These are phyloP conservation scores for Linum trigynum DNA, from an alignment of 345 rosid genomes.

Conservation along the genomic window DNA sequence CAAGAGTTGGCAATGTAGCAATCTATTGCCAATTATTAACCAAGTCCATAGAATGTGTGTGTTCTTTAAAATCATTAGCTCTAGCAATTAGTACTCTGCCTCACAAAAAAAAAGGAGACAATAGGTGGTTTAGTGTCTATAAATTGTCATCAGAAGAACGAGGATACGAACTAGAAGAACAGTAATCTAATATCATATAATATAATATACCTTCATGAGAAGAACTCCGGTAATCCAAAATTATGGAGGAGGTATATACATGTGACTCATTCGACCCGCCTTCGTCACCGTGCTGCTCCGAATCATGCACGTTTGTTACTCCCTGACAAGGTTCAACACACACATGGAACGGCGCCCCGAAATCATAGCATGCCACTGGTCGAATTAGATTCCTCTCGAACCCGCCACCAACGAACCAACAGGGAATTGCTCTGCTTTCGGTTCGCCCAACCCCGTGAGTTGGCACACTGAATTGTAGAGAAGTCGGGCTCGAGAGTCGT, in stretches of 20 bases:
- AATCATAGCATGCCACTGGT: constrained; percentile 11
- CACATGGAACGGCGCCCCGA: constrained; percentile 13
- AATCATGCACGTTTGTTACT: constrained; percentile 19
- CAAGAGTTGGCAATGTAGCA: too few relatives aligned
- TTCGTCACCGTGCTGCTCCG: constrained; percentile 25
- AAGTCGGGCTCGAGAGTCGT: constrained; percentile 5
- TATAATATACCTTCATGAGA: constrained; percentile 32
- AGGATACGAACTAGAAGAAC: too few relatives aligned
- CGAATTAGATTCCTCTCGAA: constrained; percentile 16
- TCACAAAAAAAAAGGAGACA: background rate
- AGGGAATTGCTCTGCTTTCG: constrained; percentile 15
- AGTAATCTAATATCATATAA: too few relatives aligned
- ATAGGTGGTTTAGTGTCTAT: too few relatives aligned
- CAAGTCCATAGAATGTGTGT: too few relatives aligned
- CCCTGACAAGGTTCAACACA: constrained; percentile 3
- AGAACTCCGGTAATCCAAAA: constrained; percentile 35
- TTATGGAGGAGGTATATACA: constrained; percentile 29
- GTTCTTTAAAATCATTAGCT: too few relatives aligned
- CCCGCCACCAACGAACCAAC: constrained; percentile 13
- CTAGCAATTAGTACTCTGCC: too few relatives aligned
- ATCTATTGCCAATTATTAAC: too few relatives aligned
- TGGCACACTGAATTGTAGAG: constrained; percentile 10
- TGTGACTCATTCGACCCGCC: constrained; percentile 31
- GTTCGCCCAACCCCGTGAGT: constrained; percentile 19
- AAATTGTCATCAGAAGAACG: too few relatives aligned